These are phyloP conservation scores for Halophytophthora polymorphica DNA, from an alignment of 352 stramenopile species.

Conservation along the genomic window DNA sequence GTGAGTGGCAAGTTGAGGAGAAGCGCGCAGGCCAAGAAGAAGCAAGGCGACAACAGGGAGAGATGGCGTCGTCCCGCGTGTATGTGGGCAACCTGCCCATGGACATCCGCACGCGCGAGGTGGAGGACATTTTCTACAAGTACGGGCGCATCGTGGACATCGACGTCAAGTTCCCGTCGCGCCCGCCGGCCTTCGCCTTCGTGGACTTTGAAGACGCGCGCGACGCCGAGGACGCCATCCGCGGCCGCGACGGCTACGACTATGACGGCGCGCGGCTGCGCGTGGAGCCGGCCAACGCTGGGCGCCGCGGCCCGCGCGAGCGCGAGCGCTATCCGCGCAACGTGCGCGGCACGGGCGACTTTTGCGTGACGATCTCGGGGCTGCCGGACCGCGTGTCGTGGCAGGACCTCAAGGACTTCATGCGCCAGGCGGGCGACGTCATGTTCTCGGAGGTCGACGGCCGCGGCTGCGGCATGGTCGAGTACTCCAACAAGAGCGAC, in stretches of 20 bases:
- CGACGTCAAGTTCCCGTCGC: conserved; percentile 71
- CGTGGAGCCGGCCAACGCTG: conserved; percentile 50
- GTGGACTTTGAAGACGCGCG: conserved; percentile 71
- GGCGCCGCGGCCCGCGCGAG: conserved; percentile 19
- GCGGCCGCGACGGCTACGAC: conserved; percentile 46
- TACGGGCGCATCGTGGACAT: conserved; percentile 63
- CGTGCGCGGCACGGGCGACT: conserved; percentile 55
- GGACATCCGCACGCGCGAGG: conserved; percentile 67
- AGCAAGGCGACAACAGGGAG: not conserved
- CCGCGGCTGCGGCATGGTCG: conserved; percentile 57
- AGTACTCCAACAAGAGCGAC: conserved; percentile 69
- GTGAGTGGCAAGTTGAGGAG: conserved; percentile 12
- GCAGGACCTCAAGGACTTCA: conserved; percentile 75
- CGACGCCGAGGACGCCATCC: conserved; percentile 67
- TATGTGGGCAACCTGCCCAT: conserved; percentile 77
- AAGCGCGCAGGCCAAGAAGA: not conserved
- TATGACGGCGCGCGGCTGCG: conserved; percentile 59
- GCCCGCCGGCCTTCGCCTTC: conserved; percentile 57
- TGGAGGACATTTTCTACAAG: conserved; percentile 77
- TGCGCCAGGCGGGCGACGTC: conserved; percentile 63
- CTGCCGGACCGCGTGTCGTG: conserved; percentile 53
- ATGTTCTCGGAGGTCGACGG: conserved; percentile 68
- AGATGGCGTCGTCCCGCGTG: conserved; percentile 42
- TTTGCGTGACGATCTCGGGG: conserved; percentile 47
- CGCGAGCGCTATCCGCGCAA: conserved; percentile 35